These are phyloP conservation scores for Paraconiothyrium brasiliense DNA, from an alignment of 2,329 filamentous ascomycete genomes.

Conservation along the genomic window DNA sequence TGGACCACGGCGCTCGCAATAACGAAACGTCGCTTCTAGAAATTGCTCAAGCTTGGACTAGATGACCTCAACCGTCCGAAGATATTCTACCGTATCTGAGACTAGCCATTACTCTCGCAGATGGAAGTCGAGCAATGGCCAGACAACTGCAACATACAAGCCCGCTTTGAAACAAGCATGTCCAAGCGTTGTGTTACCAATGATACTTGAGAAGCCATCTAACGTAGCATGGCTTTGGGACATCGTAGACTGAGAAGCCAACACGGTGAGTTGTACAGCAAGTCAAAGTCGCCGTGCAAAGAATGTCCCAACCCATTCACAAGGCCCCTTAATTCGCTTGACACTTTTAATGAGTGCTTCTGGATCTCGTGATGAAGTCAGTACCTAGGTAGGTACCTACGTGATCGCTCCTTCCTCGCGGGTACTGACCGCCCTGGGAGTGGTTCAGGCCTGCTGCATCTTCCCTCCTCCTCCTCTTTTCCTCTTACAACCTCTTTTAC, in stretches of 20 bases:
- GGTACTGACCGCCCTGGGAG: not conserved
- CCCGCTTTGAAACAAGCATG: not conserved
- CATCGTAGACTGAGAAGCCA: too few relatives aligned
- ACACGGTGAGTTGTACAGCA: too few relatives aligned
- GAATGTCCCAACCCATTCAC: too few relatives aligned
- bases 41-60: not conserved
- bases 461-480: not conserved
- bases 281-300: too few relatives aligned
- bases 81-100: not conserved
- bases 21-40: not conserved
- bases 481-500: not conserved
- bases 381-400: too few relatives aligned
- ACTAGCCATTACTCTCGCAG: not conserved
- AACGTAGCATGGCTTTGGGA: too few relatives aligned
- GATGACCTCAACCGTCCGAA: not conserved
- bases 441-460: not conserved
- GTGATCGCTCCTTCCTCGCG: slow-evolving; percentile 12
- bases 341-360: slow-evolving; percentile 8
- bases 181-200: too few relatives aligned
- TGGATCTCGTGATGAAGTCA: not conserved
- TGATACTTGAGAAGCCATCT: too few relatives aligned
- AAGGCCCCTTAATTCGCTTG: too few relatives aligned
- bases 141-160: not conserved
- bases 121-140: not conserved
- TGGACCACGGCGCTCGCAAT: not conserved